Base-by-base conservation (phyloP, 768 basidiomycete genomes). In the Exsudoporus frostii region DNA sequence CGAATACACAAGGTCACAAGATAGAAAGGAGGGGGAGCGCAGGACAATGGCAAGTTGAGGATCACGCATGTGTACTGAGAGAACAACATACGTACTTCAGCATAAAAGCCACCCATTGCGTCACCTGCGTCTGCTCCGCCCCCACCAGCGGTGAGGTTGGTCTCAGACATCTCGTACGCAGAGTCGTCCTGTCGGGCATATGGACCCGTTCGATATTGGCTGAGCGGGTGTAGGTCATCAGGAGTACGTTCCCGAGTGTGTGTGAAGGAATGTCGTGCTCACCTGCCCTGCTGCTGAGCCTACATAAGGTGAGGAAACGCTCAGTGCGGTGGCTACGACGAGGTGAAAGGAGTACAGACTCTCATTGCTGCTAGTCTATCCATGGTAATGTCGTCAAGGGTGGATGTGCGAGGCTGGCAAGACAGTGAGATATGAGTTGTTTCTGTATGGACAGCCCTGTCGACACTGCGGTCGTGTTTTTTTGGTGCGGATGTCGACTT, bases 321-420 rank as follows among this genome's bases (percentile, higher is more conserved):
- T 65, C 30, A 67, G 58, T 33, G 42, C 10, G 43, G 27, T 14
- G 37, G 11, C n/a, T 8, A 41, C 4, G 2, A 44, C 14, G 22
- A 46, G 29, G 5, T 7, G 0, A 41, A 46, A 10, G 2, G 15
- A 25, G 36, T 3, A 68, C 83, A 53, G 54, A 90, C 89, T 75
- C 90, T 83, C 84, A 89, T 83, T 57, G 87, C 89, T 63, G 90
- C 92, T 59, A 95, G 81, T 79, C 92, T 84, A 76, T 95, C 92
- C 82, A 92, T 84, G 59, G 51, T 61, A 30, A 24, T 44, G 53
- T 67, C 67, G 92, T 90, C 85, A 91, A 50, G 48, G 15, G 88
- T 61, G 62, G 71, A 59, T 53, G 59, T 24, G 24, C 1, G 25
- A 37, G 25, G n/a, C 17, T 29, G 66, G 55, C 22, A 13, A 17